A percentile compares a stretch with the other conserved stretches of the same genome.
These are phyloP conservation scores for Blastocrithidia nonstop DNA, from an alignment of 208 protist species.

Conservation along the genomic window DNA sequence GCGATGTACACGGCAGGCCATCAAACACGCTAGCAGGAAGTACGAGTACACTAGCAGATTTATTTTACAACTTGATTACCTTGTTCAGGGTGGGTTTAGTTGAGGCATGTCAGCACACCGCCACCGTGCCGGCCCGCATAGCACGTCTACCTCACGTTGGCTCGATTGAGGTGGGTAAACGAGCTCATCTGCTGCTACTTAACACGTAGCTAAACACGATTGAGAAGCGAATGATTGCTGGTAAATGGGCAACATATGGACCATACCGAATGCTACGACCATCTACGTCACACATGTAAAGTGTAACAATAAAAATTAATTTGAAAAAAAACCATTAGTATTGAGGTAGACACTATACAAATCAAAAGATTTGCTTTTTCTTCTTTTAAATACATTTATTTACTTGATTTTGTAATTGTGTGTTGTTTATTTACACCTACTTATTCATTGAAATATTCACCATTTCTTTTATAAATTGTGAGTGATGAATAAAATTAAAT, in stretches of 20 bases:
- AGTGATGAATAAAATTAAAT: too few species aligned
- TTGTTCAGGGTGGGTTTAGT: constrained; percentile 35
- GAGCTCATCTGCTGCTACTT: constrained; percentile 44
- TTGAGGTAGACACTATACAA: too few species aligned
- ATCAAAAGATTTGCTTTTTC: too few species aligned
- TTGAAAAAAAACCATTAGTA: background rate
- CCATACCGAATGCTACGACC: constrained; percentile 28
- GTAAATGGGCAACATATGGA: constrained; percentile 19
- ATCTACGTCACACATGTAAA: constrained; percentile 34
- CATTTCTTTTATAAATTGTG: too few species aligned
- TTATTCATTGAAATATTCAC: too few species aligned
- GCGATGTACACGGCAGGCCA: constrained; percentile 25
- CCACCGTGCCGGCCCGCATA: constrained; percentile 44
- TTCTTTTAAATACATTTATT: too few species aligned
- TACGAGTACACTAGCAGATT: constrained; percentile 38
- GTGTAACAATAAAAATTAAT: background rate
- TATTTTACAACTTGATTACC: constrained; percentile 43
- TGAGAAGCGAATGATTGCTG: constrained; percentile 33
- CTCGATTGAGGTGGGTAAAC: constrained; percentile 18
- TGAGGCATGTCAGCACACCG: constrained; percentile 26
- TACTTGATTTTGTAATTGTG: too few species aligned
- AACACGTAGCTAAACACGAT: constrained; percentile 33
- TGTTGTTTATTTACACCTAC: too few species aligned
- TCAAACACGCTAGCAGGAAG: constrained; percentile 37
- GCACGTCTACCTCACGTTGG: constrained; percentile 30